phyloP scores from a whole-genome alignment of 441 rosid species.

The Adansonia rubrostipa region DNA sequence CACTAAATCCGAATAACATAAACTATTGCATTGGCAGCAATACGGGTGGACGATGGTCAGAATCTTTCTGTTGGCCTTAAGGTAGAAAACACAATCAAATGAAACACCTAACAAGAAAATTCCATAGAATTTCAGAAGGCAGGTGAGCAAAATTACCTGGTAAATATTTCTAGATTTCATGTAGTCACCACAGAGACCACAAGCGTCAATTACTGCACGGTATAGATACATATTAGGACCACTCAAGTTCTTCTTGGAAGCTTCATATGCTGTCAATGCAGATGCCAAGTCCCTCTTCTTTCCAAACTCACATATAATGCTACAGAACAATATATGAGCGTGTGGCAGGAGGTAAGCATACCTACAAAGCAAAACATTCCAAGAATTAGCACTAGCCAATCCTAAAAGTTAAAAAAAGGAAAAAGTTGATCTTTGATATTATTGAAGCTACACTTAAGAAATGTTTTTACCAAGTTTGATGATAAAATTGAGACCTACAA shows the following conservation, averaged over 20 bases:
- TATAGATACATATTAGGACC: constrained; percentile 74
- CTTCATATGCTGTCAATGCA: constrained; percentile 75
- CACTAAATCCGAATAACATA: too few species aligned
- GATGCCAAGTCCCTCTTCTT: constrained; percentile 73
- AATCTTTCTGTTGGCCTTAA: neutral
- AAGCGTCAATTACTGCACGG: constrained; percentile 79
- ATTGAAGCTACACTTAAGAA: constrained; percentile 9
- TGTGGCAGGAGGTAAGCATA: constrained; percentile 68
- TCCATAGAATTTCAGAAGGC: constrained; percentile 17
- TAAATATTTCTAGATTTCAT: constrained; percentile 79
- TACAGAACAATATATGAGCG: constrained; percentile 69
- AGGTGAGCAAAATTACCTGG: constrained; percentile 57
- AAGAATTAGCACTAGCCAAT: constrained; percentile 25
- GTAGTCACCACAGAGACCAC: constrained; percentile 77
- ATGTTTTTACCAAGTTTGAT: neutral
- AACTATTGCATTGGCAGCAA: neutral
- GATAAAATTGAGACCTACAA: constrained; percentile 9
- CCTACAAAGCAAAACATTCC: constrained; percentile 51
- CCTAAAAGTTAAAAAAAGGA: neutral
- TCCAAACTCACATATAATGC: constrained; percentile 71
- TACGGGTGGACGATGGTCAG: neutral
- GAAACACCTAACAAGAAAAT: constrained; percentile 18
- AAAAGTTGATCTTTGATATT: neutral
- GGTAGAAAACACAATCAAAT: constrained; percentile 20
- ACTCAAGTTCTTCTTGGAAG: constrained; percentile 51